These are phyloP conservation scores for Astragalus glycyphyllos DNA, from an alignment of 306 rosid species.

Conservation along the genomic window DNA sequence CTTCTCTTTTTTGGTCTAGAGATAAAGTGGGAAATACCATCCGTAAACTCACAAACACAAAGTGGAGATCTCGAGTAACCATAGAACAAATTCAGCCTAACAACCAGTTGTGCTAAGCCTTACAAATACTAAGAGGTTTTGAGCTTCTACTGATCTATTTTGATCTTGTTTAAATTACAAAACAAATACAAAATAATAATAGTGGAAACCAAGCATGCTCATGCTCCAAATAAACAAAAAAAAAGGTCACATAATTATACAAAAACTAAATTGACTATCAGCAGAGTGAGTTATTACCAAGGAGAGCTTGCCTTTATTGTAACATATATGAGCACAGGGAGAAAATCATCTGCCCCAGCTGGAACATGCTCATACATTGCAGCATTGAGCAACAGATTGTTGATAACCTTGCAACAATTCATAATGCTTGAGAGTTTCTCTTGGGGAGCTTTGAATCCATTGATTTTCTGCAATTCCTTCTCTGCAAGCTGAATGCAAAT, in stretches of 20 bases:
- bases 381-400: constrained; percentile 69
- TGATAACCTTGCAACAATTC: constrained; percentile 79
- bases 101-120: too few relatives aligned
- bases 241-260: neutral
- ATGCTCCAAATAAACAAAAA: neutral
- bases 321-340: constrained; percentile 78
- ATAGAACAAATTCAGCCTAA: too few relatives aligned
- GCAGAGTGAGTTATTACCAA: constrained; percentile 66
- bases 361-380: constrained; percentile 68
- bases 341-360: constrained; percentile 82
- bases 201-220: constrained; percentile 8
- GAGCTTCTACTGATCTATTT: neutral
- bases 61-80: too few relatives aligned
- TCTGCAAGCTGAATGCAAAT: constrained; percentile 64
- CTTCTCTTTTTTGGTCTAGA: too few relatives aligned
- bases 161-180: neutral
- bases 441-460: constrained; percentile 72
- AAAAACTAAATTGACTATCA: constrained; percentile 29
- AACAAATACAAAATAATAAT: neutral
- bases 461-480: constrained; percentile 71
- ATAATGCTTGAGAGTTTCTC: constrained; percentile 70
- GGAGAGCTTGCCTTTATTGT: constrained; percentile 83
- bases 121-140: too few relatives aligned
- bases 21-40: too few relatives aligned
- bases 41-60: too few relatives aligned